Evolutionary conservation across 225 moss, liverwort and hornwort genomes (phyloP).

Genomic region (Polytrichum commune): DNA sequence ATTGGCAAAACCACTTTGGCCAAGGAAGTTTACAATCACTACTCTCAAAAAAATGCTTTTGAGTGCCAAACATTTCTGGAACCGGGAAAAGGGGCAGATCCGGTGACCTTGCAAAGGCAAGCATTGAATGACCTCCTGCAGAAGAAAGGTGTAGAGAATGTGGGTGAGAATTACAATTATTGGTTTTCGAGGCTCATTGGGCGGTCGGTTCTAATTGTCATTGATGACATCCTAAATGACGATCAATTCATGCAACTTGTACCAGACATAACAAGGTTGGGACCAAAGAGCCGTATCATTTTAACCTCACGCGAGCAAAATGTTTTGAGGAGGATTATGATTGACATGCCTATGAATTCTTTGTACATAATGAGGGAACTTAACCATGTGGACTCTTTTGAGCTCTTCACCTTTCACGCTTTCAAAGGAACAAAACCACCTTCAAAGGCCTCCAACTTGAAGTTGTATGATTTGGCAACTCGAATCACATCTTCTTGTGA

Average conservation of each 20-base stretch:
- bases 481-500: conserved; percentile 7
- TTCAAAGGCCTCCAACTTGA: too few species aligned
- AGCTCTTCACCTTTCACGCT: conserved; percentile 29
- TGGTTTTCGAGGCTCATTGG: not conserved
- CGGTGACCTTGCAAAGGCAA: conserved; percentile 10
- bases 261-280: conserved; percentile 21
- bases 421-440: not conserved
- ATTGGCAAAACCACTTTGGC: conserved; percentile 40
- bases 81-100: not conserved
- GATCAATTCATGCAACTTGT: conserved; percentile 22
- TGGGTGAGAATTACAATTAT: conserved; percentile 5
- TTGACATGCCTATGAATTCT: not conserved
- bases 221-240: conserved; percentile 20
- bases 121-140: conserved; percentile 16
- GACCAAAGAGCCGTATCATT: conserved; percentile 25
- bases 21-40: conserved; percentile 19
- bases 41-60: not conserved
- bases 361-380: conserved; percentile 8
- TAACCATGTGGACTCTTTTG: not conserved
- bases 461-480: conserved; percentile 10
- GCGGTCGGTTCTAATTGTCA: conserved; percentile 19
- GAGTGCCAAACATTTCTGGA: conserved; percentile 16
- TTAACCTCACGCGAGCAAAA: conserved; percentile 18
- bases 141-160: conserved; percentile 5
- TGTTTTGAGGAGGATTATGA: not conserved